A percentile compares a stretch with the other conserved stretches of the same genome.
Evolutionary conservation across 257 asterid genomes (phyloP).

Genomic region (Nicotiana undulata): DNA sequence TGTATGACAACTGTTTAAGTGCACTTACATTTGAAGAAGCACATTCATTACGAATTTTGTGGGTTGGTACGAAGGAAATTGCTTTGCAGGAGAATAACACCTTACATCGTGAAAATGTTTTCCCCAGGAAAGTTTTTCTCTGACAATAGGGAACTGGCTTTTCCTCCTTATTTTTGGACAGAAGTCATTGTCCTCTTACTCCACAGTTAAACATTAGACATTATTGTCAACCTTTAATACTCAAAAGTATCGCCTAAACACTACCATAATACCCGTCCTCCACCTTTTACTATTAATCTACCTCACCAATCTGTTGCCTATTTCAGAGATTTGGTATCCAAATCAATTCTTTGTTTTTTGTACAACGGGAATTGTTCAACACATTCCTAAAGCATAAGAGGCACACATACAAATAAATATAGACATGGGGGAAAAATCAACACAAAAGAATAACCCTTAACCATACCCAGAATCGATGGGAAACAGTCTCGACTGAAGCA

Average conservation of each 20-base stretch:
- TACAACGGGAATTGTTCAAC: neutral
- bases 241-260: neutral
- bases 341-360: neutral
- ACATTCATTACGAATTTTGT: neutral
- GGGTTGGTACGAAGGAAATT: neutral
- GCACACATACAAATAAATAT: neutral
- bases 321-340: neutral
- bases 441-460: neutral
- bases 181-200: neutral
- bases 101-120: neutral
- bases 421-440: neutral
- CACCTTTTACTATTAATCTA: neutral
- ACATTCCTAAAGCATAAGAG: neutral
- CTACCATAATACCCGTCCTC: neutral
- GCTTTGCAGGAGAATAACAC: neutral
- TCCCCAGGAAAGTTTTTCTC: neutral
- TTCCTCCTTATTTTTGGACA: neutral
- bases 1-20: neutral
- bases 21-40: neutral
- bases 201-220: neutral
- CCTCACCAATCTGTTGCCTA: neutral
- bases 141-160: neutral
- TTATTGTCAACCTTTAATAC: neutral
- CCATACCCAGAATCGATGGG: conserved; percentile 94
- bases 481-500: conserved; percentile 50